phyloP scores from a whole-genome alignment of 148 eudicot species.

The Heliamphora exappendiculata region DNA sequence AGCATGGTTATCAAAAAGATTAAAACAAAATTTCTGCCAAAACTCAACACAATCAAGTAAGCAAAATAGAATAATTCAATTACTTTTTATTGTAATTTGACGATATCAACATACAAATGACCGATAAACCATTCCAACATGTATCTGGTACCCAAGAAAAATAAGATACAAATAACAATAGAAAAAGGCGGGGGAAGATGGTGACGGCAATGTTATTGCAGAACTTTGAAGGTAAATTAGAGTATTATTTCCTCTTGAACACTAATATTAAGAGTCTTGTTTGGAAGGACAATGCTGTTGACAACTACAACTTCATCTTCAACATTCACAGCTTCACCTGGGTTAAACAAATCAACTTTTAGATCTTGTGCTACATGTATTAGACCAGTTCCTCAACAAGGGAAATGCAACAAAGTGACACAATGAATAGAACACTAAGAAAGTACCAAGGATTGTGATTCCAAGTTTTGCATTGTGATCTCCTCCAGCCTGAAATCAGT shows the following conservation, averaged over 20 bases:
- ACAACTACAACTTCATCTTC: constrained; percentile 70
- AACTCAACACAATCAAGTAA: neutral
- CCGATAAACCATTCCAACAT: neutral
- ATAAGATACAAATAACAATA: neutral
- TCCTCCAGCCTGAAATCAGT: constrained; percentile 50
- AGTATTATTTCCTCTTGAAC: constrained; percentile 72
- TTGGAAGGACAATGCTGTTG: constrained; percentile 67
- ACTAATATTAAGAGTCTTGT: constrained; percentile 78
- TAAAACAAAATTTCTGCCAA: constrained; percentile 6
- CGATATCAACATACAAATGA: neutral
- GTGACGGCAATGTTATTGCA: neutral
- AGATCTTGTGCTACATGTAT: neutral
- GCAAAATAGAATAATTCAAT: neutral
- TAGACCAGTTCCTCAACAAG: neutral
- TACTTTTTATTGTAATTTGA: neutral
- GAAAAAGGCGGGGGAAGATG: neutral
- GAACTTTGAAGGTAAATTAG: constrained; percentile 15
- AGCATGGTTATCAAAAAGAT: no score
- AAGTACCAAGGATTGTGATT: constrained; percentile 61
- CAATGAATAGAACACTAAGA: neutral
- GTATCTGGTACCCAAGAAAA: no score
- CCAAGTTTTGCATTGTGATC: constrained; percentile 70
- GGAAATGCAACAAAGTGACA: neutral
- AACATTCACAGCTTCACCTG: constrained; percentile 63
- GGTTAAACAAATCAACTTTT: neutral